A percentile compares a stretch with the other conserved stretches of the same genome.
These are phyloP conservation scores for Gnomoniopsis smithogilvyi DNA, from an alignment of 2,329 filamentous ascomycete genomes.

Conservation along the genomic window DNA sequence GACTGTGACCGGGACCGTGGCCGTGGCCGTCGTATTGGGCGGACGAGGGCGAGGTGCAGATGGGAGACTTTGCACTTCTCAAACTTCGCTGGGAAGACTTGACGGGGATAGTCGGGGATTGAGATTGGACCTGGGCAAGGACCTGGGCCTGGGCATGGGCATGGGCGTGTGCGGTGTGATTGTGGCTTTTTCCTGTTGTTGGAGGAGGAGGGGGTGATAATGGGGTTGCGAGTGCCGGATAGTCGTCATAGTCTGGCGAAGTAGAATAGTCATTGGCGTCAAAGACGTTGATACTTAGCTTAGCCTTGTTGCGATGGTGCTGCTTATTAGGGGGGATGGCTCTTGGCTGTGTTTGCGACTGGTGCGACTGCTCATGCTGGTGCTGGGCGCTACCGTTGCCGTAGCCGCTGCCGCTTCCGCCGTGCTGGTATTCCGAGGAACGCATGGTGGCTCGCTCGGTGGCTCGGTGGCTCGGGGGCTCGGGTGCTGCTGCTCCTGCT, in stretches of 20 bases:
- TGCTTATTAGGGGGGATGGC: not conserved
- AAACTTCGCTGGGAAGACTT: constrained; percentile 15
- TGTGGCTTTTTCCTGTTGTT: not conserved
- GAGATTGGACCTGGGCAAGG: not conserved
- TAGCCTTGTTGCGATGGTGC: constrained; percentile 30
- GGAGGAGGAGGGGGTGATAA: constrained; percentile 10
- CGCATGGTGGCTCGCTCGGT: not conserved
- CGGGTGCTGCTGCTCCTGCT: no score
- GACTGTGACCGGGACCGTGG: not conserved
- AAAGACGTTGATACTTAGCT: constrained; percentile 34
- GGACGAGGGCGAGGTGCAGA: constrained; percentile 17
- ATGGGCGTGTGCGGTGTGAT: constrained; percentile 1
- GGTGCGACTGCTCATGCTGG: not conserved
- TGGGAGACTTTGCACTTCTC: not conserved
- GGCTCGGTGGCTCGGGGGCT: no score
- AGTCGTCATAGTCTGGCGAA: constrained; percentile 2
- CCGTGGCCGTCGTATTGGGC: constrained; percentile 14
- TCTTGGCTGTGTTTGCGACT: not conserved
- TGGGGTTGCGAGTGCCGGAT: constrained; percentile 9
- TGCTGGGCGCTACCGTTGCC: not conserved
- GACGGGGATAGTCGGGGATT: constrained; percentile 11
- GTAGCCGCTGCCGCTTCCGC: no score
- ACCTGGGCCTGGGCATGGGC: no score
- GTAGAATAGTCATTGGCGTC: constrained; percentile 1
- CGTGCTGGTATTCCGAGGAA: not conserved